Percentiles rank a stretch among this genome's conserved stretches.
Evolutionary conservation across 2,329 filamentous ascomycete genomes (phyloP).

Genomic region (Botrytis paeoniae): DNA sequence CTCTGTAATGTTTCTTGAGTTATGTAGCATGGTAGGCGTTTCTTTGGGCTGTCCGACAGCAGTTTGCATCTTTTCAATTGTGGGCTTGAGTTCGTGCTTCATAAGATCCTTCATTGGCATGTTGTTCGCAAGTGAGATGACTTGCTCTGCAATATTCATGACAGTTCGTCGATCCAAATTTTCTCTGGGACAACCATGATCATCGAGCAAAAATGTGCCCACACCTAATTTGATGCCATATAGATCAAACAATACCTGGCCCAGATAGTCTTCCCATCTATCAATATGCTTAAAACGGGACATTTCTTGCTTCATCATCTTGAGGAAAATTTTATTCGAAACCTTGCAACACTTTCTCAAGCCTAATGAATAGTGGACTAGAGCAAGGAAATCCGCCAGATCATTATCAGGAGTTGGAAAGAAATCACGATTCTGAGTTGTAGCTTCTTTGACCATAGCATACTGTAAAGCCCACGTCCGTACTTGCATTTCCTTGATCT

Average conservation of each 20-base stretch:
- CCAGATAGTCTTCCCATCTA: constrained; percentile 82
- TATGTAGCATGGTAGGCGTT: constrained; percentile 78
- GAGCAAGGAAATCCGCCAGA: constrained; percentile 73
- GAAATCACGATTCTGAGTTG: constrained; percentile 60
- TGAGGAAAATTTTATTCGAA: constrained; percentile 83
- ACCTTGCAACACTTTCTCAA: constrained; percentile 80
- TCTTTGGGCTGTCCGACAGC: constrained; percentile 77
- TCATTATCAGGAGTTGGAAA: constrained; percentile 69
- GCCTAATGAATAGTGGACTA: constrained; percentile 80
- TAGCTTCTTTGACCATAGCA: constrained; percentile 70
- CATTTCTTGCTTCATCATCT: constrained; percentile 83
- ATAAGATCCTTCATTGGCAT: constrained; percentile 88
- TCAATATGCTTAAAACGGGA: constrained; percentile 72
- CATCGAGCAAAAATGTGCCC: constrained; percentile 62
- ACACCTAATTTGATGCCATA: constrained; percentile 76
- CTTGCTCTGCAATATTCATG: constrained; percentile 76
- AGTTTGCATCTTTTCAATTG: constrained; percentile 90
- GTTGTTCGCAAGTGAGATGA: constrained; percentile 75
- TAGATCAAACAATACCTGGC: constrained; percentile 79
- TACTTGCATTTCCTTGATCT: constrained; percentile 82
- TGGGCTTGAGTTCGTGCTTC: constrained; percentile 84
- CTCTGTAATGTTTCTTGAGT: constrained; percentile 76
- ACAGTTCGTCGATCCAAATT: constrained; percentile 78
- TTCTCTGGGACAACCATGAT: constrained; percentile 77
- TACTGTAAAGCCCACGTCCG: constrained; percentile 88